These are phyloP conservation scores for Puccinia coronata DNA, from an alignment of 1,284 basidiomycete genomes.

Conservation along the genomic window DNA sequence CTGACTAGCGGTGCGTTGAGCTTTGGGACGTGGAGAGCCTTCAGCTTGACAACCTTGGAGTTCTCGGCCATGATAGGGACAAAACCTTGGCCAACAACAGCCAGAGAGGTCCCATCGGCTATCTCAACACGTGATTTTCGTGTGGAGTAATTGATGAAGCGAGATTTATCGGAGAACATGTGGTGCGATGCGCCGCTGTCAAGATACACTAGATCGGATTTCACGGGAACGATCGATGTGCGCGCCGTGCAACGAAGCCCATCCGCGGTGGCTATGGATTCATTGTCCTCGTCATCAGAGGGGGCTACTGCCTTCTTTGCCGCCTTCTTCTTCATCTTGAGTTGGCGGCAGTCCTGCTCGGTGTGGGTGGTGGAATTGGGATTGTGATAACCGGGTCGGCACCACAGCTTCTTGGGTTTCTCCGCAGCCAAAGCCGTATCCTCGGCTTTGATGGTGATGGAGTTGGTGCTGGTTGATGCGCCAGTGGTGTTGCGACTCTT, in stretches of 20 bases:
- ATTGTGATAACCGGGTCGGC: not conserved
- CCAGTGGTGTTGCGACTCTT: not conserved
- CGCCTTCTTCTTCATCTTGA: not conserved
- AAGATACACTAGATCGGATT: not conserved
- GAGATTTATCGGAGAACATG: not conserved
- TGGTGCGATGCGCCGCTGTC: not conserved
- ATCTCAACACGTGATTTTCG: not conserved
- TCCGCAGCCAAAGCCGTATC: not conserved
- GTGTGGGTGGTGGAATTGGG: not conserved
- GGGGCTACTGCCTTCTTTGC: not conserved
- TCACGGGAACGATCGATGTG: no score
- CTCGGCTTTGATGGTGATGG: not conserved
- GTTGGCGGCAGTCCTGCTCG: not conserved
- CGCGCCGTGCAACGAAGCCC: not conserved
- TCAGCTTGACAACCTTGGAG: not conserved
- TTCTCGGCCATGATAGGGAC: not conserved
- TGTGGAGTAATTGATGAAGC: not conserved
- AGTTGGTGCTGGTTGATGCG: not conserved
- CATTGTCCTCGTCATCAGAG: not conserved
- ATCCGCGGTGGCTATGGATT: not conserved
- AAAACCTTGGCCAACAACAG: not conserved
- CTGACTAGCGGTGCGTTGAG: not conserved
- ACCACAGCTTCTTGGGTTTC: not conserved
- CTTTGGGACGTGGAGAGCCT: not conserved
- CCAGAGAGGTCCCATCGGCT: not conserved